Percentiles rank a stretch among this genome's conserved stretches.
phyloP scores from a whole-genome alignment of 306 rosid species.

The Prunus armeniaca region DNA sequence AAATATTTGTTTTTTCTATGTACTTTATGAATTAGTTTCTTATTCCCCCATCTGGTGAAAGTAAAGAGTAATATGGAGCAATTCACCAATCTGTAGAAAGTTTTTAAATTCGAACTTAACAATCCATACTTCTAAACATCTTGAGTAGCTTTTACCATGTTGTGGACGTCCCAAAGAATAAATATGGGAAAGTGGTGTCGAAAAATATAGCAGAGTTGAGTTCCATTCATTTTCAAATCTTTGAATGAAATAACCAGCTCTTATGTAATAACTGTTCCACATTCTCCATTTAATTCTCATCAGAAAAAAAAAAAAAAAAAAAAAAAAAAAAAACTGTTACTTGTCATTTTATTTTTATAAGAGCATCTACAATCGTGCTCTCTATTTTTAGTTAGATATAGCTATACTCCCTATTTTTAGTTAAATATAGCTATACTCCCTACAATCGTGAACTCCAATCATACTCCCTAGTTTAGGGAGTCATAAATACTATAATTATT shows the following conservation, averaged over 20 bases:
- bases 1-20: neutral
- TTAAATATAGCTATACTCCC: too few relatives aligned
- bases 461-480: too few relatives aligned
- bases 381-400: too few relatives aligned
- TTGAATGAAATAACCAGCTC: neutral
- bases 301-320: too few relatives aligned
- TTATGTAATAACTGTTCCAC: neutral
- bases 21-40: neutral
- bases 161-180: neutral
- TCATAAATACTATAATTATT: too few relatives aligned
- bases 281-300: neutral
- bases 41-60: neutral
- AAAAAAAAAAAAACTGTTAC: neutral
- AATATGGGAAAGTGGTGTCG: neutral
- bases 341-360: neutral
- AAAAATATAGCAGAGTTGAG: too few relatives aligned
- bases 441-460: too few relatives aligned
- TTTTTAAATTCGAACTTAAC: neutral
- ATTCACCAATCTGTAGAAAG: neutral
- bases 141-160: slow-evolving; percentile 3
- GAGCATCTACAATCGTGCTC: too few relatives aligned
- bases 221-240: slow-evolving; percentile 1
- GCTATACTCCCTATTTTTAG: too few relatives aligned
- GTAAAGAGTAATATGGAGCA: neutral
- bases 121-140: neutral